Conservation (phyloP, 108 stramenopile genomes). For the Fragilaria radians region DNA sequence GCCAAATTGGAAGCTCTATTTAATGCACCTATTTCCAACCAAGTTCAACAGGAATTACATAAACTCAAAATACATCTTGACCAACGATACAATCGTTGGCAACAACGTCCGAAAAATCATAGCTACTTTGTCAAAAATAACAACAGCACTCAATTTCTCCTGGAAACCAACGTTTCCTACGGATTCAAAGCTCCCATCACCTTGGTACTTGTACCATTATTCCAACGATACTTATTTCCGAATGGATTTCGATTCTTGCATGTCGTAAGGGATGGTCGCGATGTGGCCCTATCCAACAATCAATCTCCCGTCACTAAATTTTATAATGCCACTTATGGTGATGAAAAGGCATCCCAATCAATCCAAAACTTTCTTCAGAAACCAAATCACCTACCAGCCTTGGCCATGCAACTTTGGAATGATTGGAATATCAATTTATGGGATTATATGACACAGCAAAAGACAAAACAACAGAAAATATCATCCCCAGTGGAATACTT, state of each 20-base stretch:
- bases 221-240: conserved; percentile 10
- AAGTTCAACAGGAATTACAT: neutral
- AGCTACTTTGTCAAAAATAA: neutral
- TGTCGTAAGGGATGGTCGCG: conserved; percentile 78
- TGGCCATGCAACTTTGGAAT: conserved; percentile 50
- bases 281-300: conserved; percentile 65
- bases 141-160: too few species aligned
- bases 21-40: neutral
- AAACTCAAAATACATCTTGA: neutral
- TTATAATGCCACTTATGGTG: conserved; percentile 34
- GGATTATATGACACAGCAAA: conserved; percentile 6
- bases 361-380: neutral
- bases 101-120: neutral
- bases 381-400: neutral
- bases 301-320: conserved; percentile 72
- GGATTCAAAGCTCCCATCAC: conserved; percentile 76
- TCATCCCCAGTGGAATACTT: conserved; percentile 14
- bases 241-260: conserved; percentile 41
- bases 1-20: too few species aligned
- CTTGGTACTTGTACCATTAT: conserved; percentile 63
- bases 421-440: conserved; percentile 39
- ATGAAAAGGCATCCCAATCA: conserved; percentile 5
- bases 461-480: neutral
- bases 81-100: neutral
- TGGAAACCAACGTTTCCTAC: conserved; percentile 17